A percentile compares a stretch with the other conserved stretches of the same genome.
These are phyloP conservation scores for Candida maesae DNA, from an alignment of 805 yeast genomes.

Conservation along the genomic window DNA sequence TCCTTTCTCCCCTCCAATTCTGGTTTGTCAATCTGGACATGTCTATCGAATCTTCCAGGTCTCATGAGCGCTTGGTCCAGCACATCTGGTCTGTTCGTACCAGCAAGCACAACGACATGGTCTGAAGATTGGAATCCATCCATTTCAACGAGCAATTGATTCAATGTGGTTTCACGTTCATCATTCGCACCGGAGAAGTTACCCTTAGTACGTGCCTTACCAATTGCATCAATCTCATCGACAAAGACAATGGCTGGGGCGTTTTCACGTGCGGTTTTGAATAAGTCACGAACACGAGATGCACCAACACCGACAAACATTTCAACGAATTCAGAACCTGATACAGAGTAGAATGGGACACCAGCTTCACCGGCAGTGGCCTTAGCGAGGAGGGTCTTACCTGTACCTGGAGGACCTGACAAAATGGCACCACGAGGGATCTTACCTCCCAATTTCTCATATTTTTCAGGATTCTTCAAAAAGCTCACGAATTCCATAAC, in stretches of 20 bases:
- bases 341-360: conserved; percentile 92
- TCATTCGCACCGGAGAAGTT: conserved; percentile 79
- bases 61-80: conserved; percentile 89
- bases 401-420: conserved; percentile 99
- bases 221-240: conserved; percentile 99
- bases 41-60: conserved; percentile 98
- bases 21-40: conserved; percentile 86
- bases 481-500: conserved; percentile 97
- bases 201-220: conserved; percentile 83
- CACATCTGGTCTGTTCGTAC: conserved; percentile 94
- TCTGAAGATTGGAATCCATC: conserved; percentile 92
- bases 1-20: conserved; percentile 94
- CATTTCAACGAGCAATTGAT: conserved; percentile 96
- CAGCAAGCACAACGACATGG: conserved; percentile 95
- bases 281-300: conserved; percentile 92
- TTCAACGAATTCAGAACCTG: conserved; percentile 97
- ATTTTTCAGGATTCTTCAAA: conserved; percentile 83
- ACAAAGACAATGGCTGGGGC: conserved; percentile 97
- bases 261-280: conserved; percentile 84
- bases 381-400: conserved; percentile 93
- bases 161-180: conserved; percentile 94
- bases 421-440: conserved; percentile 97
- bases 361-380: conserved; percentile 99
- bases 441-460: conserved; percentile 91
- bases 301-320: conserved; percentile 99